Evolutionary conservation across 106 monocot species (phyloP).

Genomic region (Chionographis japonica): DNA sequence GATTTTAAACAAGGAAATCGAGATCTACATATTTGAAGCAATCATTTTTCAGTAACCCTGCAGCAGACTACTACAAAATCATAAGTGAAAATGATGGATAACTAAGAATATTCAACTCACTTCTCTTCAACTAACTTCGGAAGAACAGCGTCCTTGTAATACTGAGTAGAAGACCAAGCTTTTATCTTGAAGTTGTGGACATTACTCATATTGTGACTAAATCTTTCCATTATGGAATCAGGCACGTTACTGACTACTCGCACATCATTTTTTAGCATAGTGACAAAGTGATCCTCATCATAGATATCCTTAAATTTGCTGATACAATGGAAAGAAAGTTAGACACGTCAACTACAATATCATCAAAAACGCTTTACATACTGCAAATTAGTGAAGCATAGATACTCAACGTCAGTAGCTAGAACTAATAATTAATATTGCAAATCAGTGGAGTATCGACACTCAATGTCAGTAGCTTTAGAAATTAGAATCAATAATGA

Average conservation of each 20-base stretch:
- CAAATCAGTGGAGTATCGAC: too few relatives aligned
- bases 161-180: conserved; percentile 78
- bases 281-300: conserved; percentile 81
- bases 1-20: too few relatives aligned
- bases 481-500: too few relatives aligned
- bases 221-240: conserved; percentile 90
- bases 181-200: conserved; percentile 94
- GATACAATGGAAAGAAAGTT: conserved; percentile 9
- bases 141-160: conserved; percentile 71
- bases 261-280: conserved; percentile 78
- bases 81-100: neutral
- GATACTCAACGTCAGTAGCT: too few relatives aligned
- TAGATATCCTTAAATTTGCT: conserved; percentile 99
- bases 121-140: conserved; percentile 90
- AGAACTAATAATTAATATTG: too few relatives aligned
- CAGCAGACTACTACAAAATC: neutral
- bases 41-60: too few relatives aligned
- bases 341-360: neutral
- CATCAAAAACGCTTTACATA: neutral
- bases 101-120: conserved; percentile 34
- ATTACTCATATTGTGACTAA: conserved; percentile 96
- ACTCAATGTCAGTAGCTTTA: too few relatives aligned
- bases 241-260: conserved; percentile 81
- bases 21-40: too few relatives aligned
- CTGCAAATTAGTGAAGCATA: neutral